Base-by-base conservation (phyloP, 83 land plant genomes). In the Picea abies region DNA sequence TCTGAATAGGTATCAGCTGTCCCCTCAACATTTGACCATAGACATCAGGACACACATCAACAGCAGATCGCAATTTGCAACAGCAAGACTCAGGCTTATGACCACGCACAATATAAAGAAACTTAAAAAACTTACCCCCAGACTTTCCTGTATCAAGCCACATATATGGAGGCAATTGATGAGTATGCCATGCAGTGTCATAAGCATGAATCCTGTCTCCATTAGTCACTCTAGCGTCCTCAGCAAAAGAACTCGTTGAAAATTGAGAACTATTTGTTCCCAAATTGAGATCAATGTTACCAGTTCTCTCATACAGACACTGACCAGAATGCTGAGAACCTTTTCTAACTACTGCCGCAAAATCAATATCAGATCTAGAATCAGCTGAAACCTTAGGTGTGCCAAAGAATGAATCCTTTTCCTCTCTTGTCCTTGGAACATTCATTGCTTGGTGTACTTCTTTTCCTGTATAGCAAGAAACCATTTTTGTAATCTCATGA, bases 1-100 rank as follows among this genome's bases (percentile, higher is more conserved):
- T 94, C 97, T 58, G 90, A 84, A 83, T 90, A 94, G 92, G 93
- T 83, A 70, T 83, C 93, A 86, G 92, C 96, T 92, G 88, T 52
- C 85, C 86, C 60, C 83, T 87, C 86, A 84, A 44, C 63, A 84
- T 70, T 85, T 80, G 80, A 75, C 81, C 80, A 64, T 5, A 64
- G 60, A 63, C 49, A 75, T 56, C 60, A 56, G 60, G 60, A 56
- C 60, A 20, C 16, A 47, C 3, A 78, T 47, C 60, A 56, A 56
- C 60, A 19, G n/a, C 32, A 79, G 60, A 44, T 25, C 14, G 32
- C 35, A 68, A 68, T 68, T 23, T 25, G 11, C 71, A 29, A 68
- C 12, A 25, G 22, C 26, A 25, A 66, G 71, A 23, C 71, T 25
- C 15, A 12, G 71, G 71, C 32, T 14, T 23, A 29, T 68, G 35